These are phyloP conservation scores for Thielaviopsis cerberus DNA, from an alignment of 2,329 filamentous ascomycete genomes.

Conservation along the genomic window DNA sequence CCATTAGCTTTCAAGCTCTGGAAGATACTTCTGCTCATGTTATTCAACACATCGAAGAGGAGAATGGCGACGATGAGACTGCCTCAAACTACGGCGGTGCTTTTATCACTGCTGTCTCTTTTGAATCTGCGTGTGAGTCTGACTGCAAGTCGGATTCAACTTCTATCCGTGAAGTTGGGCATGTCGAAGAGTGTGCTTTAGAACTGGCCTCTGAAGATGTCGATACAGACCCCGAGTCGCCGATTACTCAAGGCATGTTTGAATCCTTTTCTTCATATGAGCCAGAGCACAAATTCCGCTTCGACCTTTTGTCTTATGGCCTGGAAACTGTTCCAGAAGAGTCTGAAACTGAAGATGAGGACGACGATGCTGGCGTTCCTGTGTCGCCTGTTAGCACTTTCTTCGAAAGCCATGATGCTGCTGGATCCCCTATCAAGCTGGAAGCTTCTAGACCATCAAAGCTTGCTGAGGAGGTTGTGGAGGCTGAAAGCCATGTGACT, in stretches of 20 bases:
- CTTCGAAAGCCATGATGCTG: not conserved
- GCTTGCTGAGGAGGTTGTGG: not conserved
- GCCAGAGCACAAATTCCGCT: conserved; percentile 1
- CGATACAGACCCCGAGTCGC: not conserved
- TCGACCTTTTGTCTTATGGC: not conserved
- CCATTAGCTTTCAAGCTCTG: not conserved
- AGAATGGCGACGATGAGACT: not conserved
- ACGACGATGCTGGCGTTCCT: conserved; percentile 2
- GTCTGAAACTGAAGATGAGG: conserved; percentile 2
- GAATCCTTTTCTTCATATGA: not conserved
- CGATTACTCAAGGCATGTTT: not conserved
- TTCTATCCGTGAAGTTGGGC: conserved; percentile 3
- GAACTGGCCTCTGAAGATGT: conserved; percentile 1
- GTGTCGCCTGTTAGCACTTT: not conserved
- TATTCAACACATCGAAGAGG: not conserved
- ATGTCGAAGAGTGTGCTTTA: conserved; percentile 6
- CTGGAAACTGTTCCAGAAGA: conserved; percentile 8
- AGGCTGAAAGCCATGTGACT: not conserved
- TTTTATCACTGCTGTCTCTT: not conserved
- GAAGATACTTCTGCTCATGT: not conserved
- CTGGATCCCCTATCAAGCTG: not conserved
- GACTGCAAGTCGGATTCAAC: not conserved
- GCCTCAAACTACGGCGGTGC: not conserved
- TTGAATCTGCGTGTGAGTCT: not conserved
- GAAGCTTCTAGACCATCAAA: not conserved